These are phyloP conservation scores for Chondrostereum purpureum DNA, from an alignment of 1,284 basidiomycete genomes.

Conservation along the genomic window DNA sequence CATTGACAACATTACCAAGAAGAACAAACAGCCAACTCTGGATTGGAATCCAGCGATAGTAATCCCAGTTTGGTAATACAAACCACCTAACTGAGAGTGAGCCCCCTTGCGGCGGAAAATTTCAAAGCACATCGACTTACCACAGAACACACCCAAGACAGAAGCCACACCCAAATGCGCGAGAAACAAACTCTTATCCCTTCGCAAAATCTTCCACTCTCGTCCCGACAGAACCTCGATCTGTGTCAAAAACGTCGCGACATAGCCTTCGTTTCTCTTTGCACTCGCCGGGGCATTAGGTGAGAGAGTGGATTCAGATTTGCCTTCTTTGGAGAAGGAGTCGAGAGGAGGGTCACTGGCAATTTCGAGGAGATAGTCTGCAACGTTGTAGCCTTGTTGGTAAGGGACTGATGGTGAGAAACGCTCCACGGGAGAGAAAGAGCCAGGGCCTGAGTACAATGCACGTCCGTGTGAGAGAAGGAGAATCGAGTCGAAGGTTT, in stretches of 20 bases:
- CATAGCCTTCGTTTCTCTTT: conserved; percentile 20
- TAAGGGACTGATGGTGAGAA: conserved; percentile 47
- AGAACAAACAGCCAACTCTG: conserved; percentile 85
- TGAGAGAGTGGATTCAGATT: too few relatives aligned
- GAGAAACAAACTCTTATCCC: conserved; percentile 78
- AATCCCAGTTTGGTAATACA: conserved; percentile 74
- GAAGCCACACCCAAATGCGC: conserved; percentile 67
- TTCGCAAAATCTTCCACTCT: conserved; percentile 76
- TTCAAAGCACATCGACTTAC: conserved; percentile 29
- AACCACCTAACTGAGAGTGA: conserved; percentile 47
- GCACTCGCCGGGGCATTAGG: background rate
- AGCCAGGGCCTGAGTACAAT: conserved; percentile 76
- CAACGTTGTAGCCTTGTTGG: conserved; percentile 77
- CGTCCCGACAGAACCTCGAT: conserved; percentile 70
- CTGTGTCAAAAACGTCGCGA: conserved; percentile 81
- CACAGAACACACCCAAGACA: conserved; percentile 75
- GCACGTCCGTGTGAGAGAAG: conserved; percentile 73
- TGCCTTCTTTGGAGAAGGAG: conserved; percentile 28
- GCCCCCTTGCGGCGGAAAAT: conserved; percentile 5
- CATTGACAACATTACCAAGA: conserved; percentile 48
- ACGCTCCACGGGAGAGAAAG: conserved; percentile 56
- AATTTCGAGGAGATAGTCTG: conserved; percentile 83
- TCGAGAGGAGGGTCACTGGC: conserved; percentile 57
- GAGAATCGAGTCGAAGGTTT: conserved; percentile 76
- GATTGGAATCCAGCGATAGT: conserved; percentile 91